Conservation (phyloP, 202 grass and related monocot species). For the Musa balbisiana region DNA sequence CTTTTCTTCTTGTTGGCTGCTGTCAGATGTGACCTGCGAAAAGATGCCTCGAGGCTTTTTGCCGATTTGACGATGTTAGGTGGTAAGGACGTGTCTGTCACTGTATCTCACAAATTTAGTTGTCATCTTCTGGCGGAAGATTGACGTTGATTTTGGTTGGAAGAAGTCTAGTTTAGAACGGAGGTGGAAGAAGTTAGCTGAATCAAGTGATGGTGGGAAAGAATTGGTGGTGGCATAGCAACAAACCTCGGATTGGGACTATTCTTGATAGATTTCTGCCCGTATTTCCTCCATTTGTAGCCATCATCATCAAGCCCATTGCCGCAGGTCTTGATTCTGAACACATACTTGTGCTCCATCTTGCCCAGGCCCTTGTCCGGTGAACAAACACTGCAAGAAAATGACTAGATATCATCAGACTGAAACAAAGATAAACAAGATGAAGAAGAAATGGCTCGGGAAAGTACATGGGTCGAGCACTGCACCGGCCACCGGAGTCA, state of each 20-base stretch:
- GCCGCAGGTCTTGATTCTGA: slow-evolving; percentile 41
- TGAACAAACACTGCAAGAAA: slow-evolving; percentile 26
- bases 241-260: slow-evolving; percentile 50
- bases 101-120: background rate
- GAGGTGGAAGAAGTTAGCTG: too few relatives aligned
- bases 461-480: too few relatives aligned
- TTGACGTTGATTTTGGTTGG: background rate
- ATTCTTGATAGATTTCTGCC: slow-evolving; percentile 85
- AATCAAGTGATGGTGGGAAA: too few relatives aligned
- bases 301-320: slow-evolving; percentile 50
- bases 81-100: background rate
- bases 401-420: slow-evolving; percentile 9
- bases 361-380: slow-evolving; percentile 5
- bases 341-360: slow-evolving; percentile 36
- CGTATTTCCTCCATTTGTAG: slow-evolving; percentile 79
- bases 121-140: background rate
- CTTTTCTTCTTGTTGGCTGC: background rate
- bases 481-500: slow-evolving; percentile 26
- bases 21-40: background rate
- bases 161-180: background rate
- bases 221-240: background rate
- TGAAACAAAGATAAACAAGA: too few relatives aligned
- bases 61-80: background rate
- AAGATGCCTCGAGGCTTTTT: background rate
- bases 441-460: too few relatives aligned